Base-by-base conservation (phyloP, 2,329 filamentous ascomycete genomes). In the Drechslerella coelobrocha region DNA sequence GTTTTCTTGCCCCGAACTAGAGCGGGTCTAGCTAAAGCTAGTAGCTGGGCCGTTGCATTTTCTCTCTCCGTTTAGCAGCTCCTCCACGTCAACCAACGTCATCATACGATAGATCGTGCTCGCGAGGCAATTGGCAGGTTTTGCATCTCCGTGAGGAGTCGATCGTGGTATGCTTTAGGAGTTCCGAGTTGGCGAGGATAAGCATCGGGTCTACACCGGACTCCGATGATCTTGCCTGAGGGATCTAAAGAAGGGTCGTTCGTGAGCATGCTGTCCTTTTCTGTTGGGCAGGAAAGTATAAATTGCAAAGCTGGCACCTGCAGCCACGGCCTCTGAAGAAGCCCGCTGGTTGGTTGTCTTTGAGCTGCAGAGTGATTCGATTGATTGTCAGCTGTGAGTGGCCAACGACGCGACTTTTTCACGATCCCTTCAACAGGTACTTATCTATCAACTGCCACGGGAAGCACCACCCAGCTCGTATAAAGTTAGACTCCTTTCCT, bases 331-430 rank as follows among this genome's bases (percentile, higher is more conserved):
- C 41, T 48, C 43, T 50, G 24, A 26, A 19, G 26, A 26, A 57
- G 43, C 34, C 39, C 50, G 41, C 43, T 57, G 48, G 50, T 50
- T 48, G 41, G 48, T 41, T 57, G 39, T 27, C 57, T 55, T 48
- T 47, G 47, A 53, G 52, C 57, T 69, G 65, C 65, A 59, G 63
- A 69, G 65, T 62, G 57, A 62, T 55, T 59, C n/a, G 14, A 7
- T n/a, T n/a, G n/a, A n/a, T n/a, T n/a, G n/a, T n/a, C n/a, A 39
- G 12, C 3, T 19, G 45, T 69, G 57, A 69, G 51, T 34, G 61
- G 63, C 57, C 62, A 48, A 14, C n/a, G 41, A 50, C 39, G 37
- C 55, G 50, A 43, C 51, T 41, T 24, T 4, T 48, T 48, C 56
- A 26, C 50, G 51, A 60, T 51, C 47, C 34, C 43, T 50, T 24